These are phyloP conservation scores for Hemileccinum hortonii DNA, from an alignment of 1,284 basidiomycete species.

Conservation along the genomic window DNA sequence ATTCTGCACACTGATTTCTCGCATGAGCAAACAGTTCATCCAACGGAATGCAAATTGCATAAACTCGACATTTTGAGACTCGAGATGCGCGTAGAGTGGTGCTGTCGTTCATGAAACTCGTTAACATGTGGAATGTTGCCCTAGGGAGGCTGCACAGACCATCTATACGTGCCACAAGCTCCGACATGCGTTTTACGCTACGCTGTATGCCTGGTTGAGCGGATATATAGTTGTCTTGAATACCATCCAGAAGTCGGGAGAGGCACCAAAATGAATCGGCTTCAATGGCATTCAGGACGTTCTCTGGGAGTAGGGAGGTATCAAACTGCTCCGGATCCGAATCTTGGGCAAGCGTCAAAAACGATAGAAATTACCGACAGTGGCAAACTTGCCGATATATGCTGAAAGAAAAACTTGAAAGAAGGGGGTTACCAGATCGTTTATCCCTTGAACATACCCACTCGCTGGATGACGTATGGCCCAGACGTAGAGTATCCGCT, in stretches of 20 bases:
- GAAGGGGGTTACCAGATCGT: constrained; percentile 94
- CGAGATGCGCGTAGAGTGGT: constrained; percentile 79
- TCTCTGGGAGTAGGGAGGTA: constrained; percentile 66
- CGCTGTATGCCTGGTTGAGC: constrained; percentile 94
- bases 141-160: constrained; percentile 42
- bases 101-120: constrained; percentile 43
- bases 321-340: constrained; percentile 88
- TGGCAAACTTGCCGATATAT: constrained; percentile 71
- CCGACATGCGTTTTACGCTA: constrained; percentile 88
- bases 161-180: constrained; percentile 90
- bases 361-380: neutral
- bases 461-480: constrained; percentile 95
- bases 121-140: neutral
- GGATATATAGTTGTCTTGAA: constrained; percentile 96
- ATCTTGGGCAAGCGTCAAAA: constrained; percentile 45
- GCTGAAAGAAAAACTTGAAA: constrained; percentile 91
- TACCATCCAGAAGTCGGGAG: constrained; percentile 89
- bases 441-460: constrained; percentile 97
- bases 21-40: constrained; percentile 98
- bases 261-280: constrained; percentile 98
- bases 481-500: constrained; percentile 95
- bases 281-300: constrained; percentile 80
- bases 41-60: constrained; percentile 99
- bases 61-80: constrained; percentile 90
- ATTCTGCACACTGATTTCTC: constrained; percentile 92